Base-by-base conservation (phyloP, 495 filamentous ascomycete species). In the Friedmanniomyces simplex region DNA sequence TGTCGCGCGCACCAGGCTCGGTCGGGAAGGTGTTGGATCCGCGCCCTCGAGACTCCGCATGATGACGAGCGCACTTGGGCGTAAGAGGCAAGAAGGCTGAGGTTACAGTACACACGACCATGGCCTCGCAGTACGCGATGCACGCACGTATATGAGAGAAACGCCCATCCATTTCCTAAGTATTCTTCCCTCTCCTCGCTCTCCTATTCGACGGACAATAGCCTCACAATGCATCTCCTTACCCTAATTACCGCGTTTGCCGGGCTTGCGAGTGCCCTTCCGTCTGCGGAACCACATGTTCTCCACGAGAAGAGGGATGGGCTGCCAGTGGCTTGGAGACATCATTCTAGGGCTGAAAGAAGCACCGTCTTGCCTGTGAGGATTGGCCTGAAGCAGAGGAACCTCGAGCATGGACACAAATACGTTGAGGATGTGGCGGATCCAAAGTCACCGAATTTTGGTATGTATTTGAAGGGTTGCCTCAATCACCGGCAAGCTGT, bases 301-400 rank as follows among this genome's bases (percentile, higher is more conserved):
- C 54, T 66, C 18, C 66, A 66, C 39, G 66, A 68, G 60, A 68
- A 68, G 55, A 60, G 66, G 4, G 49, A 59, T 28, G 37, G 34
- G 4, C n/a, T 52, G 4, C 66, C 66, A 0, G 45, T 48, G 22
- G 50, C 59, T 30, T 68, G 66, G 66, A 49, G 47, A 21, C 63
- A 62, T 21, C 53, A 61, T n/a, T 52, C 60, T 8, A 42, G 55
- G 24, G 53, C 64, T 21, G 52, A 63, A 16, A 25, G 50, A 5
- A 39, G 39, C 6, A 53, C 30, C 20, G 26, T 60, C n/a, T 50
- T 68, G 18, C 66, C 63, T 16, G 56, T 68, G 7, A 45, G 60
- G 25, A 57, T 64, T 22, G 52, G 62, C 45, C 49, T 64, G 24
- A 53, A 53, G 21, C 62, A 64, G 48, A 34, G 50, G 13, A 64